phyloP scores from a whole-genome alignment of 2,329 filamentous ascomycete genomes.

The Albifimbria verrucaria region DNA sequence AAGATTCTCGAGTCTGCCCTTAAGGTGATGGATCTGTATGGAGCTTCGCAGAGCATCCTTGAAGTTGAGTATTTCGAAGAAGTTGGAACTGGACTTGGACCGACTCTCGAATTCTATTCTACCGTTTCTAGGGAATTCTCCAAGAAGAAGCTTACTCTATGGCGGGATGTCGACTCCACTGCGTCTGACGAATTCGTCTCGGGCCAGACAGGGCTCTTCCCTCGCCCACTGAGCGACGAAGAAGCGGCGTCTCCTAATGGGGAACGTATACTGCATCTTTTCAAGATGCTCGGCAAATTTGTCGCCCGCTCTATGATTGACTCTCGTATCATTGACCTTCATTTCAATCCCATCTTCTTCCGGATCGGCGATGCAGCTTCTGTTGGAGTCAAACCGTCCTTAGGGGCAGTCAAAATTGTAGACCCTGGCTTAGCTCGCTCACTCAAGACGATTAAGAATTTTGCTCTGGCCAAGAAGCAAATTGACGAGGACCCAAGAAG shows the following conservation, averaged over 20 bases:
- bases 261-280: conserved; percentile 83
- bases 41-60: conserved; percentile 90
- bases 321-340: conserved; percentile 94
- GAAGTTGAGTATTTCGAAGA: conserved; percentile 99
- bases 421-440: conserved; percentile 85
- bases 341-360: conserved; percentile 98
- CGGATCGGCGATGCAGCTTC: conserved; percentile 72
- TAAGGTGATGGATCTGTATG: conserved; percentile 98
- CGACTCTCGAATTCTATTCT: conserved; percentile 96
- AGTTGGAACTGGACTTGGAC: conserved; percentile 91
- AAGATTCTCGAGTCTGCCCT: conserved; percentile 94
- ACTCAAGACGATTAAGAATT: conserved; percentile 81
- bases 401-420: conserved; percentile 86
- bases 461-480: conserved; percentile 75
- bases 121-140: conserved; percentile 96
- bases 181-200: conserved; percentile 79
- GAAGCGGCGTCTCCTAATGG: conserved; percentile 72
- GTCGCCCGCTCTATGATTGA: conserved; percentile 98
- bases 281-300: conserved; percentile 94
- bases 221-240: conserved; percentile 80
- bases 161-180: conserved; percentile 83
- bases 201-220: conserved; percentile 82
- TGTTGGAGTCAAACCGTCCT: conserved; percentile 68
- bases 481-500: conserved; percentile 70
- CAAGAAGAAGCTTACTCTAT: conserved; percentile 94